phyloP scores from a whole-genome alignment of 352 stramenopile species.

The Pythium aquatile region DNA sequence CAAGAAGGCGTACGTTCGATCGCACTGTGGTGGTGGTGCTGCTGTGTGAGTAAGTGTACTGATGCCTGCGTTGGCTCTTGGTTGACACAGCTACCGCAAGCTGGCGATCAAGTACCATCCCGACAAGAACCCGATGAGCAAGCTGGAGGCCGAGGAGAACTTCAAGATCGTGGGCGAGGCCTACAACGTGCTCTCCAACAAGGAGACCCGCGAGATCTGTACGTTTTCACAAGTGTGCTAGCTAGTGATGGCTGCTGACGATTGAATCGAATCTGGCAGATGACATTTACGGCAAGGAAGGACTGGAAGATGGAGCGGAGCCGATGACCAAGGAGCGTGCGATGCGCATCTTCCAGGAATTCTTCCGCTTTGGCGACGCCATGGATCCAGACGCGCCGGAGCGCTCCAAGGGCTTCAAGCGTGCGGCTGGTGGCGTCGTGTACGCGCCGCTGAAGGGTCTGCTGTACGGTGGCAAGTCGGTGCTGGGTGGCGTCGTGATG shows the following conservation, averaged over 20 bases:
- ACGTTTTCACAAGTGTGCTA: constrained; percentile 18
- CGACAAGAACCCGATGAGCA: constrained; percentile 89
- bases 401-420: constrained; percentile 73
- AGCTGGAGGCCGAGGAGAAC: constrained; percentile 85
- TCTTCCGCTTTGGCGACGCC: constrained; percentile 80
- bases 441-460: constrained; percentile 82
- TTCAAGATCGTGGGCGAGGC: constrained; percentile 94
- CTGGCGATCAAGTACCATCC: constrained; percentile 93
- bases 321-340: constrained; percentile 83
- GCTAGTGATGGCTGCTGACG: constrained; percentile 1
- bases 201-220: constrained; percentile 89
- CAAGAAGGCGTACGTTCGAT: constrained; percentile 71
- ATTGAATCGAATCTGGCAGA: constrained; percentile 41
- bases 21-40: too few relatives aligned
- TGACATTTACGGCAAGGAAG: constrained; percentile 92
- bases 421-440: constrained; percentile 70
- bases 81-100: constrained; percentile 81
- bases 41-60: not conserved
- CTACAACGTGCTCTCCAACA: constrained; percentile 93
- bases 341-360: constrained; percentile 85
- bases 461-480: constrained; percentile 81
- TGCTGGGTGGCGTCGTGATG: constrained; percentile 83
- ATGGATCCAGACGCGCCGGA: constrained; percentile 84
- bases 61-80: not conserved
- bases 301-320: constrained; percentile 79